Base-by-base conservation (phyloP, 345 rosid species). In the Rhizophora apiculata region DNA sequence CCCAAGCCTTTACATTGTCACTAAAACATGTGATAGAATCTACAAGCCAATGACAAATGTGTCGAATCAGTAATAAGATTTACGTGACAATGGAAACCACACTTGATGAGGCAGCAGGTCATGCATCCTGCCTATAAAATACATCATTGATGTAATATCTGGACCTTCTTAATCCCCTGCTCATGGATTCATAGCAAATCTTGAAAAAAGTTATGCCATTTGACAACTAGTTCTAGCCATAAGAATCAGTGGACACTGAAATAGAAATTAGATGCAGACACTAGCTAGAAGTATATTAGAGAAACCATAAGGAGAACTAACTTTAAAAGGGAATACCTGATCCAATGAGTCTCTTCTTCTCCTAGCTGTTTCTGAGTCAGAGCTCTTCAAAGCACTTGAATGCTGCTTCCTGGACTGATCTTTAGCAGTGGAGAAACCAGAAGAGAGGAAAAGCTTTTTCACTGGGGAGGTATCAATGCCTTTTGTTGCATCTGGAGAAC, bases 261-360 rank as follows among this genome's bases (percentile, higher is more conserved):
- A 53, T 26, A 27, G 31, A 19, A 5, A 58, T 9, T 46, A 54
- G 9, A 10, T 10, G 26, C 37, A 26, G 26, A 39, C 24, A n/a
- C 19, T 19, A 58, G 15, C 9, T 27, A 21, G 7, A 24, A 34
- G 39, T 20, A 6, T 6, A 1, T 36, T 43, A 21, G 24, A 31
- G 1, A 15, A 31, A 51, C 52, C 52, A 65, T 26, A 15, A 53
- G 43, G 48, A 66, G 21, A 52, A 46, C 34, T 20, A 48, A 62
- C 26, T 52, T 21, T 26, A 52, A 60, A 34, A 22, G 6, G 4
- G 32, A 54, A 31, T 61, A 68, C 97, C 88, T 82, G 82, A 79
- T 86, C 98, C 65, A 95, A 72, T 9, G 97, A 95, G 71, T 95
- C 93, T 77, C 98, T 85, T 75, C 88, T 88, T 75, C 99, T 90